These are phyloP conservation scores for peach (Prunus persica) DNA, from an alignment of 306 rosid species.

Conservation along the genomic window DNA sequence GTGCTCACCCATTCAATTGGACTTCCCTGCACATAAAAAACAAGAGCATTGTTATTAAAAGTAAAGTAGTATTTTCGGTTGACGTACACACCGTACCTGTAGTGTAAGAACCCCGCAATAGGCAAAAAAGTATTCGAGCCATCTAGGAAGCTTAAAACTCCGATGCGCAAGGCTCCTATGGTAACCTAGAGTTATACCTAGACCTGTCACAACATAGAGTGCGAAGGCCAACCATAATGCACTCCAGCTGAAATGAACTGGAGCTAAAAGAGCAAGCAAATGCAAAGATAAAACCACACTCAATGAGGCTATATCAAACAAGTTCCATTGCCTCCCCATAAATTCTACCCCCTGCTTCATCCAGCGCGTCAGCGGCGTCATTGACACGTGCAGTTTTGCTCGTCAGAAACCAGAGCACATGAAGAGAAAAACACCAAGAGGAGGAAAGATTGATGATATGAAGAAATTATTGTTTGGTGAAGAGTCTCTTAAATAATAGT, in stretches of 20 bases:
- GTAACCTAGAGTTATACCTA: background rate
- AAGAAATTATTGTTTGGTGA: background rate
- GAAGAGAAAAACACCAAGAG: background rate
- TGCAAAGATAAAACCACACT: background rate
- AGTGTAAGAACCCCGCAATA: conserved; percentile 75
- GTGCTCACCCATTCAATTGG: conserved; percentile 95
- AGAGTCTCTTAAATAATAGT: too few relatives aligned
- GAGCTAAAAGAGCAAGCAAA: background rate
- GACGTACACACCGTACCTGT: conserved; percentile 42
- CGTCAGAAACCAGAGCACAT: background rate
- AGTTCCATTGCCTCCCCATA: background rate
- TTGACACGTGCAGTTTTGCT: background rate
- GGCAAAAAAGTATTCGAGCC: conserved; percentile 80
- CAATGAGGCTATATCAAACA: background rate
- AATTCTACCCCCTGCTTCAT: background rate
- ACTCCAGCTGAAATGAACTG: background rate
- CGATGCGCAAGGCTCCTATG: background rate
- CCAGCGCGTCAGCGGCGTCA: background rate
- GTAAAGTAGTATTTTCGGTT: too few relatives aligned
- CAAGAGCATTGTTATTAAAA: too few relatives aligned
- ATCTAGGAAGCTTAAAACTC: conserved; percentile 70
- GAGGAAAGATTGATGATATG: background rate
- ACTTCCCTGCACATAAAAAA: conserved; percentile 51
- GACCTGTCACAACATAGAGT: background rate
- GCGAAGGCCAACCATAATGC: background rate